Percentiles rank a stretch among this genome's conserved stretches.
phyloP scores from a whole-genome alignment of 2,329 filamentous ascomycete genomes.

The Endocalyx cinctus region DNA sequence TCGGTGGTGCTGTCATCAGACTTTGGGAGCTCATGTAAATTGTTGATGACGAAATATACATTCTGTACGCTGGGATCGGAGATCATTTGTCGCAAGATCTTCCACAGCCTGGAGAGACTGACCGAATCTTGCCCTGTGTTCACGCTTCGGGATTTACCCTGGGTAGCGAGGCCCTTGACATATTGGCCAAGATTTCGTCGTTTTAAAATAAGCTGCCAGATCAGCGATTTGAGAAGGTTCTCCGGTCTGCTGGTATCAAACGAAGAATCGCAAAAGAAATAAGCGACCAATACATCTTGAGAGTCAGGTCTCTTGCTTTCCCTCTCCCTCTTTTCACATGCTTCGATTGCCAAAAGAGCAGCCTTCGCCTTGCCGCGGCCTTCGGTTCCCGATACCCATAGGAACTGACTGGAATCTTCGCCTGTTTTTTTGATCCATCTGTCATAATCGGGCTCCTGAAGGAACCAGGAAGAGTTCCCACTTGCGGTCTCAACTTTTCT shows the following conservation, averaged over 20 bases:
- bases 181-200: background rate
- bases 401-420: background rate
- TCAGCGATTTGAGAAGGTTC: slow-evolving; percentile 1
- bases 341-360: background rate
- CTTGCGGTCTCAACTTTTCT: background rate
- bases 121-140: background rate
- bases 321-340: background rate
- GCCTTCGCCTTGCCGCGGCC: slow-evolving; percentile 1
- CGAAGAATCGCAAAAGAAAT: background rate
- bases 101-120: slow-evolving; percentile 1
- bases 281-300: background rate
- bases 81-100: background rate
- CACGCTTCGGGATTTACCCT: background rate
- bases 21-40: background rate
- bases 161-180: slow-evolving; percentile 2
- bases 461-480: background rate
- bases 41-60: slow-evolving; percentile 1
- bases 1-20: background rate
- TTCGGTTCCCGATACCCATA: slow-evolving; percentile 1
- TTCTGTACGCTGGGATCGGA: background rate
- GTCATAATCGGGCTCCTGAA: background rate
- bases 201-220: slow-evolving; percentile 2
- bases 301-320: background rate
- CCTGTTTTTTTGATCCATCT: background rate
- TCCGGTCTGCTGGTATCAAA: background rate